Conservation (phyloP, 2,329 filamentous ascomycete species). For the Alternaria triticimaculans region DNA sequence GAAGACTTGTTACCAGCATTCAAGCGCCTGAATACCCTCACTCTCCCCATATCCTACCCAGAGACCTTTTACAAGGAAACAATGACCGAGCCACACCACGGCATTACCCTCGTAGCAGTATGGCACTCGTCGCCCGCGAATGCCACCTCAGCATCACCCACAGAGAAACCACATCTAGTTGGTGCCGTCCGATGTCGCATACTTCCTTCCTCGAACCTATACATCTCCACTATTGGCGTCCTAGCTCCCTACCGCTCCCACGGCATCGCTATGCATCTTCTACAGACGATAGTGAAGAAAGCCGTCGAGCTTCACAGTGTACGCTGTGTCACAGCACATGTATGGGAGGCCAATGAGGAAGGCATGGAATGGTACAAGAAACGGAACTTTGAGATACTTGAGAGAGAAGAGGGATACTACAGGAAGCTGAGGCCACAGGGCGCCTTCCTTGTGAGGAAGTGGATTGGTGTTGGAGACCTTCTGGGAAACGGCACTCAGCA, state of each 20-base stretch:
- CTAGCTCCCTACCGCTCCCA: constrained; percentile 65
- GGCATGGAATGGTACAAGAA: constrained; percentile 66
- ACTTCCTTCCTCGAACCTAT: constrained; percentile 55
- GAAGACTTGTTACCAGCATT: constrained; percentile 62
- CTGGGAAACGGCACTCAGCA: constrained; percentile 16
- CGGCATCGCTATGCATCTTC: constrained; percentile 63
- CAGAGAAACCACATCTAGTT: constrained; percentile 47
- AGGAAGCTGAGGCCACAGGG: constrained; percentile 62
- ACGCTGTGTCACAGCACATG: constrained; percentile 64
- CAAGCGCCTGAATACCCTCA: constrained; percentile 63
- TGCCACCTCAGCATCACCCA: neutral
- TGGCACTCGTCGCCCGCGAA: constrained; percentile 53
- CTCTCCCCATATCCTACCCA: constrained; percentile 68
- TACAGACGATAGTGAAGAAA: constrained; percentile 55
- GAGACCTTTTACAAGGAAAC: constrained; percentile 67
- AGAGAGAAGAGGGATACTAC: constrained; percentile 64
- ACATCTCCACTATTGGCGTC: constrained; percentile 67
- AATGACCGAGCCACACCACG: constrained; percentile 60
- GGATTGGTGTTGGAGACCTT: constrained; percentile 48
- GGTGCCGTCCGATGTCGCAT: constrained; percentile 58
- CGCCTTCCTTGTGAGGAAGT: constrained; percentile 60
- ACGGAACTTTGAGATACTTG: constrained; percentile 62
- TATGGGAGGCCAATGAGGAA: constrained; percentile 68
- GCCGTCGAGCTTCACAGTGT: constrained; percentile 59
- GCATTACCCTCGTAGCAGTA: constrained; percentile 65